Evolutionary conservation across 257 asterid genomes (phyloP).

Genomic region (Lycium ferocissimum): DNA sequence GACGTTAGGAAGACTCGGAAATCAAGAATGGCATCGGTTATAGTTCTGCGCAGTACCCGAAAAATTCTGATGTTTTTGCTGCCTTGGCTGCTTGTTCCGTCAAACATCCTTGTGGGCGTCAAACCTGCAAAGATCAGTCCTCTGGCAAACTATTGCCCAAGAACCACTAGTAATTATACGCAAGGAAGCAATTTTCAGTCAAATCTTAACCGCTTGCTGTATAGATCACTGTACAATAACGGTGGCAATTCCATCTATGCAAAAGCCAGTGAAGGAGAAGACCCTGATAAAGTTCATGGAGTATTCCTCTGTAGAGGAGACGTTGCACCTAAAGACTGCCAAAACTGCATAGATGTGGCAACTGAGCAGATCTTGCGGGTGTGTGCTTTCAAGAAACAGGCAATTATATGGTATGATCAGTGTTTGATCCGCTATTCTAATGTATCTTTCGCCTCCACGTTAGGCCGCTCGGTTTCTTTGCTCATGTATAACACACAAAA

Average conservation of each 20-base stretch:
- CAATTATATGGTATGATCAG: constrained; percentile 1
- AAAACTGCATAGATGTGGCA: constrained; percentile 14
- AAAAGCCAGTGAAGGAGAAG: constrained; percentile 18
- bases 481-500: not conserved
- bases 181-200: not conserved
- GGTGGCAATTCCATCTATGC: not conserved
- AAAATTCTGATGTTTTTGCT: not conserved
- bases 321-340: not conserved
- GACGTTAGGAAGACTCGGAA: too few relatives aligned
- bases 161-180: not conserved
- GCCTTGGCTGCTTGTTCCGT: not conserved
- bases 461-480: not conserved
- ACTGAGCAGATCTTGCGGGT: not conserved
- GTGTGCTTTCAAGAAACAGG: not conserved
- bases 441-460: not conserved
- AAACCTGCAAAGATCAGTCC: not conserved
- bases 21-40: not conserved
- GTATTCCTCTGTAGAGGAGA: not conserved
- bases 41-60: not conserved
- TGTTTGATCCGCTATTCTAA: not conserved
- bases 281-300: constrained; percentile 2
- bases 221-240: not conserved
- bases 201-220: not conserved
- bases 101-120: not conserved
- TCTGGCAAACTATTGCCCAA: not conserved